phyloP scores from a whole-genome alignment of 2,329 filamentous ascomycete genomes.

The Exophiala calicioides region DNA sequence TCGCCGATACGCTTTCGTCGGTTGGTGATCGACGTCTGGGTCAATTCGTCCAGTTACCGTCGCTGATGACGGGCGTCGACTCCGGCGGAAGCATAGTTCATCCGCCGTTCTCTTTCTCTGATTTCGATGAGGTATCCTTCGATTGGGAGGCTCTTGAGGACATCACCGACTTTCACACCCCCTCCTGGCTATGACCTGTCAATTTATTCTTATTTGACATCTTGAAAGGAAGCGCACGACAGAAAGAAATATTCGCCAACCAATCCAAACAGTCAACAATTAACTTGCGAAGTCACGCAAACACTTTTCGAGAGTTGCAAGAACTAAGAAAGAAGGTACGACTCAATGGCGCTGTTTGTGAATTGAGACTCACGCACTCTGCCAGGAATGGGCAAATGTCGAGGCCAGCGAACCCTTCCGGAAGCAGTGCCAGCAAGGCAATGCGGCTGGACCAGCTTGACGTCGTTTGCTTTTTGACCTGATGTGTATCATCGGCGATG shows the following conservation, averaged over 20 bases:
- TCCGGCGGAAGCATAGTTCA: not conserved
- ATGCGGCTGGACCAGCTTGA: conserved; percentile 12
- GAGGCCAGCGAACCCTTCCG: conserved; percentile 27
- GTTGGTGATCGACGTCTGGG: not conserved
- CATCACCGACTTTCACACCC: conserved; percentile 4
- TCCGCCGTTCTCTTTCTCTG: conserved; percentile 8
- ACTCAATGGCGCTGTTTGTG: no score
- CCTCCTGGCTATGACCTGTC: conserved; percentile 9
- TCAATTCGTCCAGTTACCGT: not conserved
- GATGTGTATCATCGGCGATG: conserved; percentile 32
- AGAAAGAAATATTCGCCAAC: no score
- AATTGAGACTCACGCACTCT: conserved; percentile 1
- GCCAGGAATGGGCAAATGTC: conserved; percentile 28
- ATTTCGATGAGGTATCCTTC: conserved; percentile 14
- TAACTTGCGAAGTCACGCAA: conserved; percentile 4
- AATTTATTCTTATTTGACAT: no score
- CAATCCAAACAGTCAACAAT: no score
- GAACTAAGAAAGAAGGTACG: conserved; percentile 6
- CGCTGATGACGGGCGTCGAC: not conserved
- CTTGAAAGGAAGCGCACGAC: not conserved
- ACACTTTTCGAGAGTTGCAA: conserved; percentile 2
- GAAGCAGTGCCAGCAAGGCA: conserved; percentile 25
- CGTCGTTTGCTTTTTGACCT: conserved; percentile 24
- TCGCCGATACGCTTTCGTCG: not conserved
- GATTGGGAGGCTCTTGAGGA: conserved; percentile 17